Conservation (phyloP, 2,329 filamentous ascomycete genomes). For the Fusarium liriodendri region DNA sequence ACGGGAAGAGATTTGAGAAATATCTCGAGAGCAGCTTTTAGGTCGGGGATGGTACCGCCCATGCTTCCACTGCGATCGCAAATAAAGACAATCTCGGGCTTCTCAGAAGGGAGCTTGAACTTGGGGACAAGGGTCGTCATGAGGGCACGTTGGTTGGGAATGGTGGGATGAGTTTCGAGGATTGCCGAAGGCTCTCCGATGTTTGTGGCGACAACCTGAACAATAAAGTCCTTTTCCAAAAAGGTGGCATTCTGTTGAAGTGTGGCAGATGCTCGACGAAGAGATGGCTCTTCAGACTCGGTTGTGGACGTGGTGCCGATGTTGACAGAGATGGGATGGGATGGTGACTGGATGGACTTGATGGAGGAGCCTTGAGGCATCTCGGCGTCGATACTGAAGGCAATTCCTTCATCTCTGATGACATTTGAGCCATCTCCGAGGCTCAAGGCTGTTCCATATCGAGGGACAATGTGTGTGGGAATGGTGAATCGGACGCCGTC, state of each 20-base stretch:
- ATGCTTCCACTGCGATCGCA: conserved; percentile 79
- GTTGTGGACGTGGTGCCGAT: conserved; percentile 66
- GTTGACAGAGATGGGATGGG: conserved; percentile 73
- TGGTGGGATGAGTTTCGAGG: conserved; percentile 72
- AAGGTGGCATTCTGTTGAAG: conserved; percentile 63
- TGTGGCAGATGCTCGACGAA: conserved; percentile 71
- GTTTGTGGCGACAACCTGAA: conserved; percentile 72
- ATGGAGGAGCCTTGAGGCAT: conserved; percentile 67
- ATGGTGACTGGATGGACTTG: conserved; percentile 72
- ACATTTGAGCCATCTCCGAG: neutral
- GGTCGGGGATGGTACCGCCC: conserved; percentile 63
- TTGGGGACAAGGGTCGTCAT: conserved; percentile 79
- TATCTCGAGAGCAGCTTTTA: conserved; percentile 67
- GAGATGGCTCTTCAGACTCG: conserved; percentile 58
- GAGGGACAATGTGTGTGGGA: conserved; percentile 73
- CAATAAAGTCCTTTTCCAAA: conserved; percentile 73
- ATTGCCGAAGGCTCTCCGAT: conserved; percentile 71
- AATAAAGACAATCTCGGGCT: conserved; percentile 76
- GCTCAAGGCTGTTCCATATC: conserved; percentile 62
- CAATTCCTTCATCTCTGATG: conserved; percentile 32
- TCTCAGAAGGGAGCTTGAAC: conserved; percentile 68
- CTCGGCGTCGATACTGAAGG: conserved; percentile 51
- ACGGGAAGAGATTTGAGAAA: conserved; percentile 75
- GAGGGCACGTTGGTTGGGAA: conserved; percentile 71
- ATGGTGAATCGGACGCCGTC: conserved; percentile 78